Evolutionary conservation across 2,329 filamentous ascomycete genomes (phyloP), one percentile per base, ranked within the genome.

Genomic region (Dissoconium aciculare): DNA sequence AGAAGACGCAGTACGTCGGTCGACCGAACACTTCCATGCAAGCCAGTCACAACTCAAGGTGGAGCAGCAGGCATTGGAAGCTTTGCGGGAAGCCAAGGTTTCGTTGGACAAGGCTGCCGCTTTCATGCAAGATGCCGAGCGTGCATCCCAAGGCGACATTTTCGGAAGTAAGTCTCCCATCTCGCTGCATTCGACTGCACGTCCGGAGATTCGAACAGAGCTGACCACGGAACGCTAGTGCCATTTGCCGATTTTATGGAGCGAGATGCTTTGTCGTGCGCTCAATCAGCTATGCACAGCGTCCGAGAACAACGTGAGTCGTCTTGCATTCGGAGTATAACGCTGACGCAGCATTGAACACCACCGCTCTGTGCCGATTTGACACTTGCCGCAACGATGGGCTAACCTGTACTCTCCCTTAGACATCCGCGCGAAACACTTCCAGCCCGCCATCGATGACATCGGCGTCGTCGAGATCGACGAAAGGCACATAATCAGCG

Each of bases 161-260:
- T 64, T 63, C 30, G 65, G 64, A 24, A 64, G 63, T 11, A n/a
- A n/a, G n/a, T n/a, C n/a, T n/a, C n/a, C n/a, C n/a, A n/a, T n/a
- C n/a, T n/a, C n/a, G n/a, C n/a, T n/a, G n/a, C n/a, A n/a, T n/a
- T n/a, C n/a, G n/a, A n/a, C n/a, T n/a, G n/a, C n/a, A n/a, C n/a
- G n/a, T n/a, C n/a, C n/a, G n/a, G n/a, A n/a, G n/a, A n/a, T n/a
- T n/a, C n/a, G n/a, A n/a, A n/a, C n/a, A n/a, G n/a, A n/a, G n/a
- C n/a, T n/a, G n/a, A n/a, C n/a, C n/a, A n/a, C n/a, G n/a, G n/a
- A n/a, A n/a, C n/a, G n/a, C n/a, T n/a, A n/a, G 63, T 62, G 9
- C 54, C 54, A 3, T 54, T 64, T 28, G 47, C 50, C 2, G 63
- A 67, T 44, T 63, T 69, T 58, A 61, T 66, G 53, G 68, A 74